Evolutionary conservation across 2,329 filamentous ascomycete species (phyloP).

Genomic region (Escovopsis weberi): DNA sequence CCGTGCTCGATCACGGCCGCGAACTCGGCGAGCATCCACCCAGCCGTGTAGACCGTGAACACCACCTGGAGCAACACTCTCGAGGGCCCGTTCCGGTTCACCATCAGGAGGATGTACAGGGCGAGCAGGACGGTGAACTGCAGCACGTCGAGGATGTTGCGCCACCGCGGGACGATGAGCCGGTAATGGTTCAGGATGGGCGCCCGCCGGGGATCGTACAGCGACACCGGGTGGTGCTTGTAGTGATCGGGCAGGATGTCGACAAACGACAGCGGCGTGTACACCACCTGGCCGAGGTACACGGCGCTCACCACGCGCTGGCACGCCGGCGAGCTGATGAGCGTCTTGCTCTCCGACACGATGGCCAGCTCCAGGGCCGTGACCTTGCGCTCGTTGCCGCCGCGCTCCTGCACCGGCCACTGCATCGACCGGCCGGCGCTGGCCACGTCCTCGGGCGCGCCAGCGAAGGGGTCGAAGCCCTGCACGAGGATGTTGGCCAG

Average conservation of each 20-base stretch:
- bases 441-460: conserved; percentile 45
- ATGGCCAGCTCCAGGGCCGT: conserved; percentile 60
- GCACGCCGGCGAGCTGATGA: conserved; percentile 50
- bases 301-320: conserved; percentile 59
- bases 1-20: conserved; percentile 51
- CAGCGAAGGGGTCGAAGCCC: conserved; percentile 58
- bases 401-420: conserved; percentile 24
- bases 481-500: conserved; percentile 56
- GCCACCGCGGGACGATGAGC: conserved; percentile 52
- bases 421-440: conserved; percentile 28
- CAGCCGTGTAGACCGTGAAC: conserved; percentile 49
- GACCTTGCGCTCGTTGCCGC: conserved; percentile 36
- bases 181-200: conserved; percentile 58
- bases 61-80: conserved; percentile 36
- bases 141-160: conserved; percentile 49
- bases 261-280: conserved; percentile 55
- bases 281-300: conserved; percentile 52
- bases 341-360: conserved; percentile 53
- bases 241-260: conserved; percentile 63
- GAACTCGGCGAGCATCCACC: conserved; percentile 54
- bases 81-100: conserved; percentile 33
- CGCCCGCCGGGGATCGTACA: conserved; percentile 53
- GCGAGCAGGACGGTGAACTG: conserved; percentile 51
- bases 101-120: conserved; percentile 52
- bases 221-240: conserved; percentile 52